These are phyloP conservation scores for Xylariaceae sp. DNA, from an alignment of 2,329 filamentous ascomycete genomes.

Conservation along the genomic window DNA sequence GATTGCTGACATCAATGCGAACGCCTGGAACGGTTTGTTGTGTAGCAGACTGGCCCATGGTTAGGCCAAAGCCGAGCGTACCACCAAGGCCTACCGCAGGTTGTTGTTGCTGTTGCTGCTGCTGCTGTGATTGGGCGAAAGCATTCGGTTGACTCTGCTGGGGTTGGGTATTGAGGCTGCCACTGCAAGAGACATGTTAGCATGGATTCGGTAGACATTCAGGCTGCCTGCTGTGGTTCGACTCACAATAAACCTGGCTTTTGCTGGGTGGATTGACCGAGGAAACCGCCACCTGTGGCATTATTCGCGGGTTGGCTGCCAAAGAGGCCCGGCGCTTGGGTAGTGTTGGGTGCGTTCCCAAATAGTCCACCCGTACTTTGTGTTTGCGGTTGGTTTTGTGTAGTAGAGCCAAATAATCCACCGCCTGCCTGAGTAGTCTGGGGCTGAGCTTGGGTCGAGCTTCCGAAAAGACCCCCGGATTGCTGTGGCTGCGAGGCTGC, in stretches of 20 bases:
- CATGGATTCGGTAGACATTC: not conserved
- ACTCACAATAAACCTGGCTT: constrained; percentile 29
- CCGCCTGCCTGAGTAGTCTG: constrained; percentile 12
- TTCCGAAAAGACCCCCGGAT: constrained; percentile 19
- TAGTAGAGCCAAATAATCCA: constrained; percentile 21
- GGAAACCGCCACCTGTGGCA: constrained; percentile 7
- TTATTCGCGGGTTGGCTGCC: constrained; percentile 17
- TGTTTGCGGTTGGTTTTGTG: constrained; percentile 3
- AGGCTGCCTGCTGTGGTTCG: not conserved
- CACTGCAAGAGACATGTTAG: constrained; percentile 10
- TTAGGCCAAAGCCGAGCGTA: constrained; percentile 30
- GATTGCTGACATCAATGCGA: constrained; percentile 71
- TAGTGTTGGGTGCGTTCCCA: constrained; percentile 7
- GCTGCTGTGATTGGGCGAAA: constrained; percentile 16
- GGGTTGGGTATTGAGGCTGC: constrained; percentile 13
- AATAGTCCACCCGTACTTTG: constrained; percentile 26
- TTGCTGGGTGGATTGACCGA: constrained; percentile 21
- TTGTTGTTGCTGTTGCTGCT: constrained; percentile 20
- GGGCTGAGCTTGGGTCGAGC: constrained; percentile 10
- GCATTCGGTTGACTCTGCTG: constrained; percentile 14
- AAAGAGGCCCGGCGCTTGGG: constrained; percentile 20
- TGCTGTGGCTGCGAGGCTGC: constrained; percentile 3
- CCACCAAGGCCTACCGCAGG: constrained; percentile 18
- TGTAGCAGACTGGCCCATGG: constrained; percentile 45
- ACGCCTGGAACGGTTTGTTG: constrained; percentile 64